These are phyloP conservation scores for Aureobasidium mangrovei DNA, from an alignment of 2,329 filamentous ascomycete species.

Conservation along the genomic window DNA sequence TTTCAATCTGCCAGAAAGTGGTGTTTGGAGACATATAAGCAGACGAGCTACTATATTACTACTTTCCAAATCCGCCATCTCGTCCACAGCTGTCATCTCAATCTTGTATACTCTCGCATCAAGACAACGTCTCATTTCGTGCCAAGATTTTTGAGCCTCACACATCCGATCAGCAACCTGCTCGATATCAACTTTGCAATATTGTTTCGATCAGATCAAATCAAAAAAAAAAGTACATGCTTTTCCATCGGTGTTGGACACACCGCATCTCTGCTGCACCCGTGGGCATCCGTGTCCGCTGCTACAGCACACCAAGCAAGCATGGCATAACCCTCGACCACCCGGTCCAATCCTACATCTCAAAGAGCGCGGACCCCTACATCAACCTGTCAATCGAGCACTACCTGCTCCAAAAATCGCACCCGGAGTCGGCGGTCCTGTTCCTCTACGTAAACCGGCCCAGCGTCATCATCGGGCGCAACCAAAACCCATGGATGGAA, in stretches of 20 bases:
- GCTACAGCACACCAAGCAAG: background rate
- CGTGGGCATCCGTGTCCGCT: background rate
- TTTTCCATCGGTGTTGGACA: constrained; percentile 9
- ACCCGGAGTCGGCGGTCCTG: constrained; percentile 64
- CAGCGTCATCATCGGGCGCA: constrained; percentile 83
- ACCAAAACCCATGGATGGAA: constrained; percentile 97
- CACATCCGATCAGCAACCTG: background rate
- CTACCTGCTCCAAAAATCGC: constrained; percentile 67
- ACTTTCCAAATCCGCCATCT: too few relatives aligned
- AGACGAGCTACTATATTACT: too few relatives aligned
- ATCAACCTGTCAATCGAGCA: constrained; percentile 93
- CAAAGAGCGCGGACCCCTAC: constrained; percentile 59
- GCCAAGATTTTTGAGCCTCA: constrained; percentile 10
- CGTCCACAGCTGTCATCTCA: too few relatives aligned
- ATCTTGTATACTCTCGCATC: too few relatives aligned
- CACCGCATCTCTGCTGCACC: constrained; percentile 7
- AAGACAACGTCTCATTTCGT: background rate
- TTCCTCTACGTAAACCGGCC: constrained; percentile 84
- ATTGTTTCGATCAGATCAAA: background rate
- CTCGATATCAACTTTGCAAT: background rate
- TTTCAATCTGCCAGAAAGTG: too few relatives aligned
- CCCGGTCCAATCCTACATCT: constrained; percentile 39
- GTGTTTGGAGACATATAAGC: too few relatives aligned
- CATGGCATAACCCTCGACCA: constrained; percentile 8
- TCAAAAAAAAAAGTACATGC: constrained; percentile 5